Percentiles rank a stretch among this genome's conserved stretches.
These are phyloP conservation scores for Deinandra increscens DNA, from an alignment of 129 eudicot species.

Conservation along the genomic window DNA sequence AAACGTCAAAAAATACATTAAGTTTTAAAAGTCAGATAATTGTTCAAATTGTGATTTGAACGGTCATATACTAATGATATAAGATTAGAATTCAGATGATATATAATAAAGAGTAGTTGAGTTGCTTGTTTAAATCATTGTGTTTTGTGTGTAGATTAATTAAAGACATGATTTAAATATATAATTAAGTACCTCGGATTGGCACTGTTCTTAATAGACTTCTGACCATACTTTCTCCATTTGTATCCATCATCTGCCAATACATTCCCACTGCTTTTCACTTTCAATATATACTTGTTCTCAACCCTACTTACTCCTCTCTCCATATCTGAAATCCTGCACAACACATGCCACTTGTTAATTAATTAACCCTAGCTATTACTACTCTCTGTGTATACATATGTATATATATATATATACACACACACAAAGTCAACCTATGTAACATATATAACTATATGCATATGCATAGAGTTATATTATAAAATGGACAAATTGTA, in stretches of 20 bases:
- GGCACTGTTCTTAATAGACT: conserved; percentile 82
- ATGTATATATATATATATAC: neutral
- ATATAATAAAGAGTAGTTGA: too few species aligned
- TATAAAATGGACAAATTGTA: too few species aligned
- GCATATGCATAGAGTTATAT: neutral
- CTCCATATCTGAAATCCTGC: conserved; percentile 53
- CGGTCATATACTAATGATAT: too few species aligned
- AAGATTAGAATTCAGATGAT: too few species aligned
- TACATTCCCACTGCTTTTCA: conserved; percentile 52
- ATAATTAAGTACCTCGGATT: conserved; percentile 60
- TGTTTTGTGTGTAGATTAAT: too few species aligned
- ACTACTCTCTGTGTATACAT: neutral
- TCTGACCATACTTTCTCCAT: conserved; percentile 96
- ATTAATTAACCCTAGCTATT: neutral
- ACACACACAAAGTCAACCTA: neutral
- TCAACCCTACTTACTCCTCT: conserved; percentile 44
- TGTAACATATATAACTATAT: neutral
- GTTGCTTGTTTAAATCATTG: too few species aligned
- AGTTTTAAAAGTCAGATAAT: too few species aligned
- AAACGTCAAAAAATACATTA: too few species aligned
- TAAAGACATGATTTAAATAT: too few species aligned
- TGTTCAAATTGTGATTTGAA: too few species aligned
- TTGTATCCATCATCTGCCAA: conserved; percentile 91
- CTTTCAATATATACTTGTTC: conserved; percentile 58
- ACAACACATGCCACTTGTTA: conserved; percentile 9